Percentiles rank a stretch among this genome's conserved stretches.
Conservation (phyloP, 805 yeast genomes). For the Yamadazyma akitaensis region DNA sequence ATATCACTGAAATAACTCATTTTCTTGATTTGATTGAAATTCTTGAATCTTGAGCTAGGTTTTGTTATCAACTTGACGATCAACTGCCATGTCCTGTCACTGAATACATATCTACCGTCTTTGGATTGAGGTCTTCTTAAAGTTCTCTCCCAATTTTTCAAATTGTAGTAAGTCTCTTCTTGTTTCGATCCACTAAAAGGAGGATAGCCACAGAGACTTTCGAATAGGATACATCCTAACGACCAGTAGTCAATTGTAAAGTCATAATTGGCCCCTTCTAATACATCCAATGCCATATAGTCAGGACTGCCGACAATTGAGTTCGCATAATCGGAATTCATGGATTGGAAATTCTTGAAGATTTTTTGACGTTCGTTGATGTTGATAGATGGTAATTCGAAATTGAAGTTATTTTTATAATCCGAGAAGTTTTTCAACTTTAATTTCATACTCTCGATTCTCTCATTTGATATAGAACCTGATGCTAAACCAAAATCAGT, state of each 20-base stretch:
- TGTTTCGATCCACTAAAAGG: slow-evolving; percentile 94
- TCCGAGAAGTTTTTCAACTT: slow-evolving; percentile 68
- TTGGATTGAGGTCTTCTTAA: slow-evolving; percentile 87
- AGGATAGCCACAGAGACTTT: slow-evolving; percentile 93
- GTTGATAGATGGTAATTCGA: slow-evolving; percentile 62
- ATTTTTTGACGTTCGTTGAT: slow-evolving; percentile 83
- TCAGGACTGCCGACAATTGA: slow-evolving; percentile 98
- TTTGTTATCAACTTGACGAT: slow-evolving; percentile 77
- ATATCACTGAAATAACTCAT: slow-evolving; percentile 84
- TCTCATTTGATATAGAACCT: slow-evolving; percentile 87
- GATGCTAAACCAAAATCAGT: slow-evolving; percentile 98
- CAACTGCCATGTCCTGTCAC: slow-evolving; percentile 94
- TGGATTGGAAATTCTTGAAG: slow-evolving; percentile 71
- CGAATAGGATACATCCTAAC: slow-evolving; percentile 94
- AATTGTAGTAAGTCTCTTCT: slow-evolving; percentile 90
- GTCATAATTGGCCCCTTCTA: slow-evolving; percentile 90
- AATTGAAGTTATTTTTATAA: slow-evolving; percentile 50
- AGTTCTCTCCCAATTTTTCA: slow-evolving; percentile 89
- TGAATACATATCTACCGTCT: slow-evolving; percentile 86
- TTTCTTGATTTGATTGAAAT: slow-evolving; percentile 74
- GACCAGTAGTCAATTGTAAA: slow-evolving; percentile 99
- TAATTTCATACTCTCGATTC: slow-evolving; percentile 88
- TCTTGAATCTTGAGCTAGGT: slow-evolving; percentile 69
- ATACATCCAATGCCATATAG: slow-evolving; percentile 96
- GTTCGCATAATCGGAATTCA: slow-evolving; percentile 65